Evolutionary conservation across 2,329 filamentous ascomycete species (phyloP).

Genomic region (Colletotrichum eremochloae): DNA sequence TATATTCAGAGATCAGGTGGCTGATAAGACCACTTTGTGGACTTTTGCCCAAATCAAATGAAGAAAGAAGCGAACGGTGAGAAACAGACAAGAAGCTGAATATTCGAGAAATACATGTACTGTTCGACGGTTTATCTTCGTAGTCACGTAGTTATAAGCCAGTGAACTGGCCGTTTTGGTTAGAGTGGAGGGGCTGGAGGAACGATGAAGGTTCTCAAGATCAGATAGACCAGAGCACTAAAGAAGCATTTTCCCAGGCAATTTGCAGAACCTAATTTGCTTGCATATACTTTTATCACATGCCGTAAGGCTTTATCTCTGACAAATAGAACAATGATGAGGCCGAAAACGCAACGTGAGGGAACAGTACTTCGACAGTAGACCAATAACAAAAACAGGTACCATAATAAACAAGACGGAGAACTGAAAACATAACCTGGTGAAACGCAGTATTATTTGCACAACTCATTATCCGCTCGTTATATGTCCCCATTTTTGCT

Average conservation of each 20-base stretch:
- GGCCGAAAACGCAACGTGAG: not conserved
- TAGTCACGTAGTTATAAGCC: not conserved
- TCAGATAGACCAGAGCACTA: not conserved
- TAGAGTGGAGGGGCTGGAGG: not conserved
- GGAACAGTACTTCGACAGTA: not conserved
- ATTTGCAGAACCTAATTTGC: not conserved
- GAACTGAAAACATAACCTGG: not conserved
- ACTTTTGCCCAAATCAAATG: not conserved
- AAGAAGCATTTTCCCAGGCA: too few species aligned
- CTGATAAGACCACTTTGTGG: not conserved
- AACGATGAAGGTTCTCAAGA: not conserved
- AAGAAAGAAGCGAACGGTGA: not conserved
- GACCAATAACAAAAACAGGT: not conserved
- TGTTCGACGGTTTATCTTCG: accelerated
- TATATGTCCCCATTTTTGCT: not conserved
- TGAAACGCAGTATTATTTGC: not conserved
- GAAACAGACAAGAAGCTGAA: not conserved
- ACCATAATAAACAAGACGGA: not conserved
- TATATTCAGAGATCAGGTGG: not conserved
- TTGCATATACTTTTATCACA: not conserved
- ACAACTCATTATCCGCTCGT: not conserved
- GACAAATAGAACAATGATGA: not conserved
- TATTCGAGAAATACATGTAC: too few species aligned
- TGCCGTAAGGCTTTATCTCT: accelerated
- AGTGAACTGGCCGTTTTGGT: not conserved